Evolutionary conservation across 73 alveolate genomes (phyloP), one percentile per base, ranked within the genome.

Genomic region (Paramecium sexaurelia): DNA sequence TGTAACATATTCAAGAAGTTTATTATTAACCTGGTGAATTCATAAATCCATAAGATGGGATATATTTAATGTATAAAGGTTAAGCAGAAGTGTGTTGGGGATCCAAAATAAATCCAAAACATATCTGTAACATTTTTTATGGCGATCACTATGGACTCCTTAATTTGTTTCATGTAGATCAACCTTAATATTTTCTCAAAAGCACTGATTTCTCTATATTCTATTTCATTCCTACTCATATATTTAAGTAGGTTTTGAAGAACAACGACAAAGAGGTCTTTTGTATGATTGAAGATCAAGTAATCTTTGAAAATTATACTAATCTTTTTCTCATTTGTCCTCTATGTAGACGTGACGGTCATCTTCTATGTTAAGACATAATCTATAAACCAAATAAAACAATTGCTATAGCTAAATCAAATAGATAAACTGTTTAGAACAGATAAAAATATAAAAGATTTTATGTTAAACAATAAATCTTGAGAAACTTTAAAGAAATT

Each of bases 301-400:
- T 73, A 2, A 29, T 32, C 3, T 20, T 3, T 29, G 87, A 35
- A 73, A 73, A 37, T 20, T 73, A 32, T 20, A 15, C 39, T 15
- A 35, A 73, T 35, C 87, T 73, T 35, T 73, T 10, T 33, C 19
- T 73, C 26, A 13, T 20, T 15, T 73, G 87, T 73, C 36, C 39
- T 17, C 20, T 73, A 13, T 73, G 87, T 4, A 73, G 57, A 73
- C 20, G 87, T 2, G 57, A 73, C 13, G 87, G 87, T n/a, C 87
- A 73, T 73, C 36, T 15, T 17, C 1, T 37, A 2, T 73, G 87
- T 73, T n/a, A 73, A 35, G 87, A 73, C 35, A 73, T 73, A 4
- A 15, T 36, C 6, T 73, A 35, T 36, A 73, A 73, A 37, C 87
- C 87, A 13, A 35, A 73, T n/a, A 73, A 13, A 73, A 19, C 55